Evolutionary conservation across 176 grass and related monocot genomes (phyloP).

Genomic region (Stipa capillata): DNA sequence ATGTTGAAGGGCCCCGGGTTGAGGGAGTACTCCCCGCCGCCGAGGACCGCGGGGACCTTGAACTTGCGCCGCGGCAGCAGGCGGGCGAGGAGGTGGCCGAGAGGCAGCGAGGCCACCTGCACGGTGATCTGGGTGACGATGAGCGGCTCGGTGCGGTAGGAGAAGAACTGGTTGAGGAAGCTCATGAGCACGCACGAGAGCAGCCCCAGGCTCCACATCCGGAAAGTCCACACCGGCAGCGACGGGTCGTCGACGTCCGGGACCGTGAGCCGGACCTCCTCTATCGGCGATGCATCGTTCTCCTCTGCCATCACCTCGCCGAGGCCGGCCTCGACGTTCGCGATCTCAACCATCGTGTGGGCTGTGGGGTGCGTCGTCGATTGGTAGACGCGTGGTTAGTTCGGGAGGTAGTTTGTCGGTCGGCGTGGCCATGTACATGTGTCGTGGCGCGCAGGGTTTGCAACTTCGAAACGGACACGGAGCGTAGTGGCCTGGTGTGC

Average conservation of each 20-base stretch:
- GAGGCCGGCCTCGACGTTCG: background rate
- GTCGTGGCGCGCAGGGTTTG: background rate
- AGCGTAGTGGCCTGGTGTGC: background rate
- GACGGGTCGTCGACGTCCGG: conserved; percentile 56
- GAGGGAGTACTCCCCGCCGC: conserved; percentile 55
- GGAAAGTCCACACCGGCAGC: conserved; percentile 91
- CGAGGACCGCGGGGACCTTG: background rate
- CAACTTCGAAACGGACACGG: background rate
- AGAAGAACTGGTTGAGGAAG: conserved; percentile 98
- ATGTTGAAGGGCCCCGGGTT: conserved; percentile 81
- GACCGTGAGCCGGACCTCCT: conserved; percentile 78
- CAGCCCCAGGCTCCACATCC: conserved; percentile 77
- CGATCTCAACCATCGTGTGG: background rate
- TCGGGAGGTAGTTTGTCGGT: no score
- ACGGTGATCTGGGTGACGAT: conserved; percentile 81
- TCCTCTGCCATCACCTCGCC: conserved; percentile 9
- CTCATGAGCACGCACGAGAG: conserved; percentile 57
- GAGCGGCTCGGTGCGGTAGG: conserved; percentile 78
- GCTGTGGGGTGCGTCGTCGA: background rate
- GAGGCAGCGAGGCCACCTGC: conserved; percentile 76
- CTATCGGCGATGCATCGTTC: conserved; percentile 37
- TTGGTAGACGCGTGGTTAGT: background rate
- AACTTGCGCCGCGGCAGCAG: conserved; percentile 38
- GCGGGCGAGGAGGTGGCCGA: conserved; percentile 63
- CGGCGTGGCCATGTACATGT: background rate